These are phyloP conservation scores for Cercospora sojina DNA, from an alignment of 2,329 filamentous ascomycete genomes.

Conservation along the genomic window DNA sequence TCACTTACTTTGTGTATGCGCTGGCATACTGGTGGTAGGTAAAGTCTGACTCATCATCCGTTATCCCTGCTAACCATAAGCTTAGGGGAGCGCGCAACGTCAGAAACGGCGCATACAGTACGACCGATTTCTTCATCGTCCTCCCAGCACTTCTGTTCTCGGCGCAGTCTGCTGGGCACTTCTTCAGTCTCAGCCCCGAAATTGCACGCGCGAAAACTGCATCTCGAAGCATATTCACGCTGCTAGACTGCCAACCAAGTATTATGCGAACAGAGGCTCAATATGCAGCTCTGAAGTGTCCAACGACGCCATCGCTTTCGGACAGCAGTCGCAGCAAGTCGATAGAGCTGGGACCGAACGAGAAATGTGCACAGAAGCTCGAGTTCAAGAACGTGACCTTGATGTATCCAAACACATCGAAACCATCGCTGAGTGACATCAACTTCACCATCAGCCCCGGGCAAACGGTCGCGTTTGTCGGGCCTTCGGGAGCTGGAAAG, in stretches of 20 bases:
- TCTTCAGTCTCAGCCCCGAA: conserved; percentile 49
- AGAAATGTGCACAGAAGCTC: conserved; percentile 24
- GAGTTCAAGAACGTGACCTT: conserved; percentile 42
- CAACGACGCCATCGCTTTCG: conserved; percentile 25
- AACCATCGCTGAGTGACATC: conserved; percentile 48
- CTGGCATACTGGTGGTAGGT: conserved; percentile 51
- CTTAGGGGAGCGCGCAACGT: conserved; percentile 44
- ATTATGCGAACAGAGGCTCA: conserved; percentile 31
- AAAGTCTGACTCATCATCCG: not conserved
- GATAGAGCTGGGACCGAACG: conserved; percentile 4
- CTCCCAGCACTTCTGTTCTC: conserved; percentile 49
- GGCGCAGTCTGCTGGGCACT: conserved; percentile 48
- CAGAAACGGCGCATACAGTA: conserved; percentile 43
- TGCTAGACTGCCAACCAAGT: conserved; percentile 43
- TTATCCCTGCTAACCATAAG: not conserved
- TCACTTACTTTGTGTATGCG: conserved; percentile 51
- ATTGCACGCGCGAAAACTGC: conserved; percentile 47
- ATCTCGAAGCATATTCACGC: conserved; percentile 45
- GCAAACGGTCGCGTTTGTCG: conserved; percentile 53
- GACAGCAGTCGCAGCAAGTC: conserved; percentile 10
- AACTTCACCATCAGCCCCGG: conserved; percentile 51
- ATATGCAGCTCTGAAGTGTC: not conserved
- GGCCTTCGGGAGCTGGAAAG: conserved; percentile 49
- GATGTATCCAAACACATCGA: conserved; percentile 41
- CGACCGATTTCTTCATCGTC: conserved; percentile 48